A percentile compares a stretch with the other conserved stretches of the same genome.
phyloP scores from a whole-genome alignment of 2,329 filamentous ascomycete species.

The Aspergillus calidoustus region DNA sequence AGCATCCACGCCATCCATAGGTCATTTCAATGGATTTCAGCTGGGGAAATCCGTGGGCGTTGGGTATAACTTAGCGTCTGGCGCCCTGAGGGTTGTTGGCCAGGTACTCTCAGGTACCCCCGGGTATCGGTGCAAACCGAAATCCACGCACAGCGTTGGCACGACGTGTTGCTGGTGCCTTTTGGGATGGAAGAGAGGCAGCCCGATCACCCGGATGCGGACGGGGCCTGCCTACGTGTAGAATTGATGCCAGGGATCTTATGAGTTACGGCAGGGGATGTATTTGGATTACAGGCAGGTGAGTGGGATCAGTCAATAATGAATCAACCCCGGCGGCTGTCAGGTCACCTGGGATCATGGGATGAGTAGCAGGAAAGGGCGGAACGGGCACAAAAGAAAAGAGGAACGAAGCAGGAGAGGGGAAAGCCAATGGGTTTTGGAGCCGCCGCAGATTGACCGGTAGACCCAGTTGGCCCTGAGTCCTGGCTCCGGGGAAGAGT shows the following conservation, averaged over 20 bases:
- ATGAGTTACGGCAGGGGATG: background rate
- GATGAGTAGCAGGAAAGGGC: conserved; percentile 3
- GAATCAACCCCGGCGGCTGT: background rate
- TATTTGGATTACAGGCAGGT: background rate
- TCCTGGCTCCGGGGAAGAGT: conserved; percentile 42
- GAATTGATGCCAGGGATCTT: background rate
- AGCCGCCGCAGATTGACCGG: conserved; percentile 31
- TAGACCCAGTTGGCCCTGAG: conserved; percentile 37
- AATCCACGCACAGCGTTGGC: conserved; percentile 6
- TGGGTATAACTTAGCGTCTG: conserved; percentile 6
- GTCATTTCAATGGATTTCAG: conserved; percentile 15
- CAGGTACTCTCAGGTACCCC: conserved; percentile 11
- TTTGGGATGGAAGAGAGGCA: background rate
- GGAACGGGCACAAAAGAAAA: conserved; percentile 4
- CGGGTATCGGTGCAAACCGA: conserved; percentile 13
- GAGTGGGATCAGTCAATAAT: conserved; percentile 3
- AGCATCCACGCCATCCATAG: conserved; percentile 19
- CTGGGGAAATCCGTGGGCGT: background rate
- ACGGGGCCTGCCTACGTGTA: conserved; percentile 5
- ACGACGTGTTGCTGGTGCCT: conserved; percentile 2
- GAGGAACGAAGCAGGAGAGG: conserved; percentile 22
- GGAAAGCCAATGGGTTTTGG: conserved; percentile 25
- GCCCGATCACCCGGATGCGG: conserved; percentile 7
- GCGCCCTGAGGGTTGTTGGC: background rate
- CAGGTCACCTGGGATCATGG: conserved; percentile 11